These are phyloP conservation scores for Fusarium metavorans DNA, from an alignment of 2,329 filamentous ascomycete species.

Conservation along the genomic window DNA sequence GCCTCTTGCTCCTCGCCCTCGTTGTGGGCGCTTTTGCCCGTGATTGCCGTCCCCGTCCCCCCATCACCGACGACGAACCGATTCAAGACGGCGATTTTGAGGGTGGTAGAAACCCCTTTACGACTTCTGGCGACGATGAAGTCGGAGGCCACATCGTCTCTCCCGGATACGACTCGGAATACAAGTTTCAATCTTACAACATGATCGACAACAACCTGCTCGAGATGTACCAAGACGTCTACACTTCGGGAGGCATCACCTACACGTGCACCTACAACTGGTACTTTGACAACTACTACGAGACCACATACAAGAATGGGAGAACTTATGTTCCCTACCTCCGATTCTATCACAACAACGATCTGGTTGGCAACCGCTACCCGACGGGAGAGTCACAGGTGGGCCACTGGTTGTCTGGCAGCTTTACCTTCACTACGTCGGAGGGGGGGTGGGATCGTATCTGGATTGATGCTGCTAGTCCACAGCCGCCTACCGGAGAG, in stretches of 20 bases:
- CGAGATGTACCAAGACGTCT: slow-evolving; percentile 19
- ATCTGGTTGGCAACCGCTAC: neutral
- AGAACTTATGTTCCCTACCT: slow-evolving; percentile 2
- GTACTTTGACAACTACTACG: slow-evolving; percentile 11
- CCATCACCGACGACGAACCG: neutral
- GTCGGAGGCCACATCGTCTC: neutral
- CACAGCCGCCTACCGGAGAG: neutral
- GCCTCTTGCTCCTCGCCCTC: neutral
- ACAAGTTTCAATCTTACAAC: slow-evolving; percentile 6
- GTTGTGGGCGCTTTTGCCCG: neutral
- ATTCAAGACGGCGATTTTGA: slow-evolving; percentile 10
- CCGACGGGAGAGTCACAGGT: neutral
- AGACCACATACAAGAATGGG: neutral
- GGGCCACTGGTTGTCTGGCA: neutral
- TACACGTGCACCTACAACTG: slow-evolving; percentile 4
- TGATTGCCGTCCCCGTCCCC: neutral
- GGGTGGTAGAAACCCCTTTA: neutral
- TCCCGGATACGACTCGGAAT: slow-evolving; percentile 5
- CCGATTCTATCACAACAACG: neutral
- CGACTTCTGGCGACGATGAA: neutral
- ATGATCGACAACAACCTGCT: slow-evolving; percentile 12
- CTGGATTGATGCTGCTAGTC: slow-evolving; percentile 15
- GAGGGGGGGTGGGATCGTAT: neutral
- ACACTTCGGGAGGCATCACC: neutral
- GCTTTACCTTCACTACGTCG: neutral